phyloP scores from a whole-genome alignment of 2,329 filamentous ascomycete species.

The Furcasterigmium furcatum region DNA sequence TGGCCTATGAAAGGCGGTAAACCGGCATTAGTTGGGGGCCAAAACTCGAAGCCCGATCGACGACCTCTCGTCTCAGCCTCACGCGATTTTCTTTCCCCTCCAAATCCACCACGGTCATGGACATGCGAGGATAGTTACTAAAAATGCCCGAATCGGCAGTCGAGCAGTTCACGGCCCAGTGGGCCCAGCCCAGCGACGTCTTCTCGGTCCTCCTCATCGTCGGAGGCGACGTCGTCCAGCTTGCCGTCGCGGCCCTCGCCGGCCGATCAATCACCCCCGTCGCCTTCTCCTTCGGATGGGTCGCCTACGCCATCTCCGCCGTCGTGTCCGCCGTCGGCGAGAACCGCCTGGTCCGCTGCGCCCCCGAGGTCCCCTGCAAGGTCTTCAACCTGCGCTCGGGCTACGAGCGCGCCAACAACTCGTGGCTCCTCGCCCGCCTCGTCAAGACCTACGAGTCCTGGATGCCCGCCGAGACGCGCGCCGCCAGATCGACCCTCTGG shows the following conservation, averaged over 20 bases:
- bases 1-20: too few species aligned
- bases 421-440: constrained; percentile 39
- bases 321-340: constrained; percentile 20
- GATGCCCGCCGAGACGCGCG: constrained; percentile 11
- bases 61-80: too few species aligned
- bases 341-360: constrained; percentile 20
- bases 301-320: constrained; percentile 16
- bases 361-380: constrained; percentile 22
- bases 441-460: constrained; percentile 34
- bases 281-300: constrained; percentile 27
- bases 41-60: too few species aligned
- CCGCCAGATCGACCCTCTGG: constrained; percentile 7
- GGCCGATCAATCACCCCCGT: constrained; percentile 21
- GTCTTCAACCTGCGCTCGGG: constrained; percentile 33
- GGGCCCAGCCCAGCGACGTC: constrained; percentile 12
- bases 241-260: constrained; percentile 25
- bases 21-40: too few species aligned
- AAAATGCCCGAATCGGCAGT: not conserved
- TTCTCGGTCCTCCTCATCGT: constrained; percentile 28
- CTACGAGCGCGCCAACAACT: constrained; percentile 30
- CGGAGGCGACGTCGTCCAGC: constrained; percentile 27
- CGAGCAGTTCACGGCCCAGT: constrained; percentile 9
- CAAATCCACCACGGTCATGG: too few species aligned
- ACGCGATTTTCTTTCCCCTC: too few species aligned
- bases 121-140: too few species aligned